Evolutionary conservation across 2,329 filamentous ascomycete genomes (phyloP), one percentile per base, ranked within the genome.

Genomic region (Colletotrichum viniferum): DNA sequence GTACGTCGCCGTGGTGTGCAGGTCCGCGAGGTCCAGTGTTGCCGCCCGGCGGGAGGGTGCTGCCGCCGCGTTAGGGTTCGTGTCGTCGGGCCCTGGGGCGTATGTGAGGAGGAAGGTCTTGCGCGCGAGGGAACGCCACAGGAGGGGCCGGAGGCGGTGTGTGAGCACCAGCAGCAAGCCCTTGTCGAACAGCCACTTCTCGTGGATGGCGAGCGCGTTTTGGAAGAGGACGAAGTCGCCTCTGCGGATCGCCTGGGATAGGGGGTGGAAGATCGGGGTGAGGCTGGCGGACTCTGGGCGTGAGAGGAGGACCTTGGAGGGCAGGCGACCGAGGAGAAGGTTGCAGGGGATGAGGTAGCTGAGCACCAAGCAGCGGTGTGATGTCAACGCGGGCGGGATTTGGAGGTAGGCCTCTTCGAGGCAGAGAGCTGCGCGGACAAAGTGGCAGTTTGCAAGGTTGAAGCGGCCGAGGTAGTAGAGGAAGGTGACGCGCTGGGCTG

Each of bases 391-490:
- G 0, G 85, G 79, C 2, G 89, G 90, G 0, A 89, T 91, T 83
- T 97, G 93, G 66, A 93, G 86, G 83, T 98, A 98, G 4, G 96
- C 95, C 30, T 93, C 89, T 80, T 97, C 91, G 8, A 98, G 87
- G 43, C 94, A 95, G 64, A 92, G 87, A 68, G 93, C 91, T 0
- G 96, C 95, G 30, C 94, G 92, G 77, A 91, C 92, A 83, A 95
- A 98, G 81, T 98, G 93, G 78, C 92, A 94, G 83, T 95, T 96
- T 77, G 94, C 92, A 82, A 98, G 95, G 81, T 96, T 92, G 85
- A 96, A 98, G 74, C 96, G 93, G 21, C 96, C 96, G 7, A 98
- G 92, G 82, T 98, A 98, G 86, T 98, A 98, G 16, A 98, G 92
- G 80, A 96, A 98, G 5, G 96, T 98, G 66, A 98, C 95, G 64